phyloP scores from a whole-genome alignment of 495 filamentous ascomycete genomes.

The Tuber melanosporum region DNA sequence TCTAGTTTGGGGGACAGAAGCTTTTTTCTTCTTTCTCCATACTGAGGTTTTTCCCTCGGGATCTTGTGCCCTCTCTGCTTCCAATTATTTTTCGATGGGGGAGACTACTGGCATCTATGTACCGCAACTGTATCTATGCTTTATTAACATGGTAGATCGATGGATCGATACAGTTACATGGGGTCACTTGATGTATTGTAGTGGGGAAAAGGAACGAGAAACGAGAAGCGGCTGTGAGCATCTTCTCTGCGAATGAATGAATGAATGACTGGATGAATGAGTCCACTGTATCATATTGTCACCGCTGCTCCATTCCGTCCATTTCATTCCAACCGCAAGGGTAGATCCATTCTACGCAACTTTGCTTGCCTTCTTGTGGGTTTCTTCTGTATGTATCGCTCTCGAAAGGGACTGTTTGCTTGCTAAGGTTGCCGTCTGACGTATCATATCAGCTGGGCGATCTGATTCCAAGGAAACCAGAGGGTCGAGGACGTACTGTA shows the following conservation, averaged over 20 bases:
- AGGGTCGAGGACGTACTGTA: conserved; percentile 17
- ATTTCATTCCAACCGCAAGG: background rate
- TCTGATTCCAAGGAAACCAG: conserved; percentile 18
- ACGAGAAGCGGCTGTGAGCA: conserved; percentile 25
- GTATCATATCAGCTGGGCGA: conserved; percentile 39
- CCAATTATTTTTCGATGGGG: background rate
- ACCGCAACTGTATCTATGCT: conserved; percentile 29
- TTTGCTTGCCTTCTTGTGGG: conserved; percentile 22
- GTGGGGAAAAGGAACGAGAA: background rate
- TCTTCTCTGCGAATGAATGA: conserved; percentile 11
- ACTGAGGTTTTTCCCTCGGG: conserved; percentile 6
- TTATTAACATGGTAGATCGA: conserved; percentile 1
- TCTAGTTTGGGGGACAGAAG: conserved; percentile 15
- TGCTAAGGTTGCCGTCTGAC: conserved; percentile 18
- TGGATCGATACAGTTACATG: conserved; percentile 12
- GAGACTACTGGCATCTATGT: conserved; percentile 2
- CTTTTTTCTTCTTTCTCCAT: conserved; percentile 19
- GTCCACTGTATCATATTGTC: background rate
- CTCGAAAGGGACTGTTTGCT: conserved; percentile 6
- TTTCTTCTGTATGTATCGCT: conserved; percentile 21
- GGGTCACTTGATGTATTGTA: conserved; percentile 26
- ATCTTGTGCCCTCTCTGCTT: background rate
- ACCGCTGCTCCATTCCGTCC: background rate
- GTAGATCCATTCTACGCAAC: conserved; percentile 2
- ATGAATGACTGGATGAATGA: conserved; percentile 3